Percentiles rank a stretch among this genome's conserved stretches.
Conservation (phyloP, 441 rosid species). For the Pelargonium citronellum region DNA sequence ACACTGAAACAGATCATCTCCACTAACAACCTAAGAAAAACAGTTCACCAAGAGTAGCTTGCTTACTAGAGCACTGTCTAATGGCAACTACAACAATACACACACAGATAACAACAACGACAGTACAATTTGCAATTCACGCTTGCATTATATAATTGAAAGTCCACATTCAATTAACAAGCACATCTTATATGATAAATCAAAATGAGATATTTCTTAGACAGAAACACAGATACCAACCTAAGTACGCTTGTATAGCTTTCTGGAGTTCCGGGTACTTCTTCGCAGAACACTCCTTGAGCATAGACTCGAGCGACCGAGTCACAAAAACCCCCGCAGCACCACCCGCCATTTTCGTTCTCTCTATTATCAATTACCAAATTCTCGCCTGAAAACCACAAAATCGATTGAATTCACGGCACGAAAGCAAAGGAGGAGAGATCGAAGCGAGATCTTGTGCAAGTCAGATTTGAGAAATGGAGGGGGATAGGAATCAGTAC, state of each 20-base stretch:
- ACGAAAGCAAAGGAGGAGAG: background rate
- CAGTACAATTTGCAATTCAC: background rate
- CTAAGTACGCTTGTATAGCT: slow-evolving; percentile 69
- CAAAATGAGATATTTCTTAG: background rate
- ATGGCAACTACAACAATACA: background rate
- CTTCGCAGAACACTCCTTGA: slow-evolving; percentile 81
- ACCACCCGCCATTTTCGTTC: slow-evolving; percentile 19
- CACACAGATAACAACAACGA: background rate
- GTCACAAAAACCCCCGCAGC: slow-evolving; percentile 95
- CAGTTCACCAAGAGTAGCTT: background rate
- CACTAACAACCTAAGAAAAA: background rate
- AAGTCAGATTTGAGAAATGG: background rate
- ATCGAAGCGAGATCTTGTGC: too few species aligned
- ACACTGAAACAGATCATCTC: background rate
- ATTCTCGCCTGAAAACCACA: background rate
- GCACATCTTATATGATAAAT: background rate
- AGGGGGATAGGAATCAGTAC: background rate
- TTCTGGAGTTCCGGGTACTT: slow-evolving; percentile 82
- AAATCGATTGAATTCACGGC: background rate
- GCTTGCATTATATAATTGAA: background rate
- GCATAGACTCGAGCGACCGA: slow-evolving; percentile 92
- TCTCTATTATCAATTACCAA: too few species aligned
- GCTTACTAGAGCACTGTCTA: background rate
- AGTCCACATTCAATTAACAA: background rate
- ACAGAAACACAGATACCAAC: slow-evolving; percentile 34